Base-by-base conservation (phyloP, 2,329 filamentous ascomycete species). In the Zymoseptoria passerinii region DNA sequence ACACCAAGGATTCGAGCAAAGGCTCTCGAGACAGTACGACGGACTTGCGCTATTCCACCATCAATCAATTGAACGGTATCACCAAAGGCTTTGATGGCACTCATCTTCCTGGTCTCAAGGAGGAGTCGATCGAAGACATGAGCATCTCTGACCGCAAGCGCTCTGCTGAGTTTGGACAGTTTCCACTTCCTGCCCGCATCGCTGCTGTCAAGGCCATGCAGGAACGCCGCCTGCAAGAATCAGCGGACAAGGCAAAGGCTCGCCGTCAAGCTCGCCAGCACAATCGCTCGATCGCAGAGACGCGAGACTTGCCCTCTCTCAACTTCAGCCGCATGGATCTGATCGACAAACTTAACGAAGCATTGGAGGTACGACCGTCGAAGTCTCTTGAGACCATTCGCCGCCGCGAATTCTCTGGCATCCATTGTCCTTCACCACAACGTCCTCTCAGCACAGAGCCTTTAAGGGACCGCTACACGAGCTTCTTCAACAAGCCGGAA, bases 301-400 rank as follows among this genome's bases (percentile, higher is more conserved):
- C 70, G 48, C 70, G 73, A 56, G 71, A 74, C 13, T 69, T 80
- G 28, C 77, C 77, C 13, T 77, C 75, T 7, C 70, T 80, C 60
- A 75, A 78, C 60, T 79, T 80, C 68, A 79, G 77, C 59, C 71
- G 71, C 7, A 74, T 75, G 64, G 72, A 79, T 61, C 66, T 80
- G 51, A 71, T 78, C 55, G 73, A 75, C 48, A 77, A 74, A 64
- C 63, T 79, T 28, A 75, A 76, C 29, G 75, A 77, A 48, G 76
- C 73, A 18, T 64, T 78, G 20, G 75, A 75, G 13, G 63, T 72
- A 23, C 72, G 71, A 8, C 63, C 70, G 6, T 71, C 71, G 6
- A 70, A 72, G 51, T 77, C 76, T 8, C 63, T 75, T 61, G 75
- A 75, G 5, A 53, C 70, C 6, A 63, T 70, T 19, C 65, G 62